phyloP scores from a whole-genome alignment of 225 moss, liverwort and hornwort species.

The Rhytidiadelphus loreus region DNA sequence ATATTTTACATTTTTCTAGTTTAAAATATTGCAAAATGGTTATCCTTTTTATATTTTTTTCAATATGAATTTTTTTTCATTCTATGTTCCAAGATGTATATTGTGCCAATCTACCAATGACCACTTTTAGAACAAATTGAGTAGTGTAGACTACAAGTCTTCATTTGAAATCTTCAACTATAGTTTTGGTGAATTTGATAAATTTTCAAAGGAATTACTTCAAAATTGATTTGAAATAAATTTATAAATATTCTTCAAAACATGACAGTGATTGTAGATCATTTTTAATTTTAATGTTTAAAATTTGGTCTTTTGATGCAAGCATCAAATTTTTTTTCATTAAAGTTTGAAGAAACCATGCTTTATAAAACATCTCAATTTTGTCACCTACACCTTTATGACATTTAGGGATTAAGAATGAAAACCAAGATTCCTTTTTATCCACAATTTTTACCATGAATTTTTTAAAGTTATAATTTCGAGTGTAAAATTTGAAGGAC shows the following conservation, averaged over 20 bases:
- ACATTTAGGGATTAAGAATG: background rate
- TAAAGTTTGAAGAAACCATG: background rate
- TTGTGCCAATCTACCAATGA: background rate
- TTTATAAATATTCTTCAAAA: background rate
- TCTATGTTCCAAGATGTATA: fast-evolving
- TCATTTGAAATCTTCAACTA: too few species aligned
- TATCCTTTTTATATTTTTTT: background rate
- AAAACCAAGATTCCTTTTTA: background rate
- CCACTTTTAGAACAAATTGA: background rate
- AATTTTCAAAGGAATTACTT: background rate
- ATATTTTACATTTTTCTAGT: background rate
- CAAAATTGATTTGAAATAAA: background rate
- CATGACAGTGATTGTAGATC: fast-evolving
- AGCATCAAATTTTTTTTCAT: background rate
- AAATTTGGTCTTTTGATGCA: background rate
- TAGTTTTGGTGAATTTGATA: background rate
- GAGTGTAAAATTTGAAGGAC: background rate
- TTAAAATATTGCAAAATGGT: background rate
- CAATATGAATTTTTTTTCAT: background rate
- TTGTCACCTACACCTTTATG: background rate
- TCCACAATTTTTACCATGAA: background rate
- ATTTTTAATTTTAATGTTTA: background rate
- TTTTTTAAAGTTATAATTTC: background rate
- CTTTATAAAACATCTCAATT: background rate
- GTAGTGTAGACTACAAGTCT: background rate